A percentile compares a stretch with the other conserved stretches of the same genome.
These are phyloP conservation scores for Candida andamanensis DNA, from an alignment of 805 yeast genomes.

Conservation along the genomic window DNA sequence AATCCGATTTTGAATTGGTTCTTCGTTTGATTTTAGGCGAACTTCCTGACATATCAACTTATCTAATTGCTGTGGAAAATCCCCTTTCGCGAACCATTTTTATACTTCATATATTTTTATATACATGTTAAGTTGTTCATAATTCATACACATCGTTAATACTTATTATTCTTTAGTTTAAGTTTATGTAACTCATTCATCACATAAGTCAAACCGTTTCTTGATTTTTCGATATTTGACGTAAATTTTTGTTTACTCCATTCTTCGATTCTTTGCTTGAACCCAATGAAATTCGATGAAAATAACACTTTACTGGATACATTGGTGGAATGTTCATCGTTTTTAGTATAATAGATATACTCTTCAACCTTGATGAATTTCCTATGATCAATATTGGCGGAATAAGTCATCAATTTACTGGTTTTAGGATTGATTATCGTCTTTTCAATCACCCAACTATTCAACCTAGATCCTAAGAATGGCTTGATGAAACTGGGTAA, in stretches of 20 bases:
- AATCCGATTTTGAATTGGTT: constrained; percentile 3
- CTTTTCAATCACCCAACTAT: constrained; percentile 79
- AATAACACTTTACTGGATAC: constrained; percentile 64
- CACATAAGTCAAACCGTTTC: constrained; percentile 71
- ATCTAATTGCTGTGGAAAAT: no score
- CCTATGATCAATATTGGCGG: constrained; percentile 80
- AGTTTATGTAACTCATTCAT: constrained; percentile 53
- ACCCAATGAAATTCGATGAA: constrained; percentile 61
- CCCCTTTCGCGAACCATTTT: no score
- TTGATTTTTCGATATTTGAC: constrained; percentile 59
- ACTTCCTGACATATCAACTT: no score
- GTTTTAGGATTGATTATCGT: constrained; percentile 62
- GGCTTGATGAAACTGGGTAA: constrained; percentile 77
- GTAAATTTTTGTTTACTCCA: constrained; percentile 74
- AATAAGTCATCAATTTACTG: constrained; percentile 58
- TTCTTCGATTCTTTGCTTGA: constrained; percentile 70
- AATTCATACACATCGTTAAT: neutral
- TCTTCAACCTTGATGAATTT: constrained; percentile 77
- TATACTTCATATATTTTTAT: no score
- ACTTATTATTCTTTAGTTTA: neutral
- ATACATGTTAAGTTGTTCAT: no score
- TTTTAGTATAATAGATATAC: constrained; percentile 49
- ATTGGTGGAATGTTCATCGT: constrained; percentile 30
- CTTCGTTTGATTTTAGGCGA: constrained; percentile 7
- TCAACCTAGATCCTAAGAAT: constrained; percentile 61